Evolutionary conservation across 768 basidiomycete genomes (phyloP).

Genomic region (Boletus vinaceobasis): DNA sequence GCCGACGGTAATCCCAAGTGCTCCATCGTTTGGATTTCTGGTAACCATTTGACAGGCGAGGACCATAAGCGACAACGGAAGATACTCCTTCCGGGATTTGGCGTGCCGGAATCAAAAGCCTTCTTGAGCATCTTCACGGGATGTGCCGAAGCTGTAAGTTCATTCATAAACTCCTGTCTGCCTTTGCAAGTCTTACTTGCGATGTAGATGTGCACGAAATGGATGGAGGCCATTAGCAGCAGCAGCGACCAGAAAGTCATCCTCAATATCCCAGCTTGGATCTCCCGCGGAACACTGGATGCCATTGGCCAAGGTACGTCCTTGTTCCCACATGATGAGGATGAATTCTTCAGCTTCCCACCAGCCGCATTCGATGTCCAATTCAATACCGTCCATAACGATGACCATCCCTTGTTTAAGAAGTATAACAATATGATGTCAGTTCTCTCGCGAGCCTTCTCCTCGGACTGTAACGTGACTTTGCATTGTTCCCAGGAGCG

Average conservation of each 20-base stretch:
- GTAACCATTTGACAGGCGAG: conserved; percentile 24
- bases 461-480: conserved; percentile 4
- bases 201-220: conserved; percentile 21
- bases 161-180: not conserved
- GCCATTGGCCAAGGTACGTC: conserved; percentile 46
- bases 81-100: conserved; percentile 55
- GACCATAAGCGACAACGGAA: conserved; percentile 53
- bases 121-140: conserved; percentile 48
- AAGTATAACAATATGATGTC: conserved; percentile 13
- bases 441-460: not conserved
- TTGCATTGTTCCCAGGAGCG: conserved; percentile 18
- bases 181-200: not conserved
- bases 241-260: conserved; percentile 9
- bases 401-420: conserved; percentile 7
- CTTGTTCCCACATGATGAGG: not conserved
- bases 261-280: conserved; percentile 27
- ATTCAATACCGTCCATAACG: conserved; percentile 30
- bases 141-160: conserved; percentile 27
- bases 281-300: conserved; percentile 47
- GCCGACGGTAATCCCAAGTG: conserved; percentile 34
- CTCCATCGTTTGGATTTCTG: conserved; percentile 8
- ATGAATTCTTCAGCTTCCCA: not conserved
- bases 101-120: conserved; percentile 47
- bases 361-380: conserved; percentile 49
- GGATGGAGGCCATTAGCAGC: conserved; percentile 19